Conservation (phyloP, 306 rosid genomes). For the Fagus sylvatica region DNA sequence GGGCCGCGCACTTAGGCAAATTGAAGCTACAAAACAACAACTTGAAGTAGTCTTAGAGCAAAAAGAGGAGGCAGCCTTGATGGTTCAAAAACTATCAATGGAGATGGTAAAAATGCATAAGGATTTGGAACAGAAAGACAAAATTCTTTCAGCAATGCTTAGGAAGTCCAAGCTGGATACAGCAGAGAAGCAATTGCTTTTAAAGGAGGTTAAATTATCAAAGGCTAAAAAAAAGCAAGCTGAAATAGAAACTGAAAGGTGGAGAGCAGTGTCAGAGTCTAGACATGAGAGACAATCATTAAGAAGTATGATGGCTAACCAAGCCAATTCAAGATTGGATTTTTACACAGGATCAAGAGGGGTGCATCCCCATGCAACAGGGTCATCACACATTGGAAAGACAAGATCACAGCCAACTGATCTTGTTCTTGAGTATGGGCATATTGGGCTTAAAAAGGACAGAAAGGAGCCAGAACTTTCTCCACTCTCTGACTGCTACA, state of each 20-base stretch:
- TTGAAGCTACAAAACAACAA: conserved; percentile 68
- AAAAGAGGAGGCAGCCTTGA: conserved; percentile 77
- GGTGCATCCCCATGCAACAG: conserved; percentile 41
- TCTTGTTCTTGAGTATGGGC: conserved; percentile 29
- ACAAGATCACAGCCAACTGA: conserved; percentile 29
- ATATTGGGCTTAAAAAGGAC: conserved; percentile 20
- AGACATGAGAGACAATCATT: conserved; percentile 76
- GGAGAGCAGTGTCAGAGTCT: conserved; percentile 83
- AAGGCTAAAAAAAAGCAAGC: conserved; percentile 93
- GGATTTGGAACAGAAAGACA: conserved; percentile 93
- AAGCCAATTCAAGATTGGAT: conserved; percentile 56
- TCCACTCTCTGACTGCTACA: conserved; percentile 43
- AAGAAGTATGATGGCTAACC: conserved; percentile 67
- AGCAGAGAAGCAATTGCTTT: conserved; percentile 78
- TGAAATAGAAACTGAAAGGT: conserved; percentile 70
- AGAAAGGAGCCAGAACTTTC: conserved; percentile 43
- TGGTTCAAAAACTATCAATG: conserved; percentile 67
- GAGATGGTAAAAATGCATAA: conserved; percentile 71
- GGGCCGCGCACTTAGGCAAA: conserved; percentile 59
- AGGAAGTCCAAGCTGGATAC: conserved; percentile 82
- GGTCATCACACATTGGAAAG: conserved; percentile 47
- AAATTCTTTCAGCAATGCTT: conserved; percentile 88
- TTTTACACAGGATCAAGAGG: conserved; percentile 46
- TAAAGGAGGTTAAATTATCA: conserved; percentile 79
- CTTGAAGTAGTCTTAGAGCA: conserved; percentile 56